These are phyloP conservation scores for Nannochloris sp. DNA, from an alignment of 139 green algal species.

Conservation along the genomic window DNA sequence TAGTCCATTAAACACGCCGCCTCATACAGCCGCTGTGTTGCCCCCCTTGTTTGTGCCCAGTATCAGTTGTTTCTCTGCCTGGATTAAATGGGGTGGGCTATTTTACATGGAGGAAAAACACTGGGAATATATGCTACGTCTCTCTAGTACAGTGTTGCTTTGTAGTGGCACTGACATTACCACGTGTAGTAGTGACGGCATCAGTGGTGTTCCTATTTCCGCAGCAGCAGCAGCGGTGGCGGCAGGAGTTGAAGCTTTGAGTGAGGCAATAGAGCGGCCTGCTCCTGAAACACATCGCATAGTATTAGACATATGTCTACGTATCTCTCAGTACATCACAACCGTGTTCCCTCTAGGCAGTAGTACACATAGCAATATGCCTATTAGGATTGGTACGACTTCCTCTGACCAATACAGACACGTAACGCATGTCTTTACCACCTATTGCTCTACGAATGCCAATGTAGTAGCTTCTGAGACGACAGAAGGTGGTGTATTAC, in stretches of 20 bases:
- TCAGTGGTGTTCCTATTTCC: no score
- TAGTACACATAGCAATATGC: no score
- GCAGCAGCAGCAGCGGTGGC: not conserved
- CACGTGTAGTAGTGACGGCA: no score
- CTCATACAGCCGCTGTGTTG: constrained; percentile 7
- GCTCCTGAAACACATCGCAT: constrained; percentile 1
- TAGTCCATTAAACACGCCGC: no score
- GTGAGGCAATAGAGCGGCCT: constrained; percentile 15
- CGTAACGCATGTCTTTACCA: not conserved
- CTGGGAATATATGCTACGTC: not conserved
- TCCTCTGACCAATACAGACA: not conserved
- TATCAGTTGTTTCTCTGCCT: constrained; percentile 16
- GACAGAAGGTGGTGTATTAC: not conserved
- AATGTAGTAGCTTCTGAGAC: not conserved
- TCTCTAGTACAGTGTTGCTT: constrained; percentile 11
- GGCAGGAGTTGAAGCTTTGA: constrained; percentile 11
- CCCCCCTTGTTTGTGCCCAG: no score
- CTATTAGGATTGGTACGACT: no score
- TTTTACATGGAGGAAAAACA: not conserved
- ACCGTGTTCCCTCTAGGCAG: no score
- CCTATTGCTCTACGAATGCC: not conserved
- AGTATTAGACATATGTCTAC: constrained; percentile 4
- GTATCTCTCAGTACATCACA: not conserved
- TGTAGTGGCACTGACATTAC: not conserved
- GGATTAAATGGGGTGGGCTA: constrained; percentile 15